Evolutionary conservation across 1,284 basidiomycete species (phyloP).

Genomic region (Neolentinus lepideus): DNA sequence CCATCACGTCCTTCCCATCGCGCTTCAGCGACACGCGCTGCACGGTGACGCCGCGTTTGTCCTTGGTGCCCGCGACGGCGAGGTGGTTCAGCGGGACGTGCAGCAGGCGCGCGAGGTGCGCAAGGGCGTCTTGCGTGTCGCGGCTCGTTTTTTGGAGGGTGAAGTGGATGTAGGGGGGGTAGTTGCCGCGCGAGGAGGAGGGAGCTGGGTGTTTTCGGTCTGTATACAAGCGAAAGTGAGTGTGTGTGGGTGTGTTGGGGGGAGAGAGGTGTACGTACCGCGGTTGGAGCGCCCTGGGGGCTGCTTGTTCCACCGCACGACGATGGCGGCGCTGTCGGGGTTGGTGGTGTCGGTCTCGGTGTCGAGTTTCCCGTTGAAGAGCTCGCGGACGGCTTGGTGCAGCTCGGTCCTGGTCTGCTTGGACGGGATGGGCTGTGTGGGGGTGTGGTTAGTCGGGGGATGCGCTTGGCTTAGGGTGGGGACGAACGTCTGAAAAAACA

Average conservation of each 20-base stretch:
- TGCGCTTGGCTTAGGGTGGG: constrained; percentile 8
- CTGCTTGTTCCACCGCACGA: constrained; percentile 64
- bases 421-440: constrained; percentile 64
- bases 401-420: constrained; percentile 80
- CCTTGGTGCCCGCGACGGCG: constrained; percentile 93
- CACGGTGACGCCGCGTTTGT: constrained; percentile 94
- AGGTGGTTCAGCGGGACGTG: constrained; percentile 76
- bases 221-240: constrained; percentile 7
- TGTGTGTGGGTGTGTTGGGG: constrained; percentile 4
- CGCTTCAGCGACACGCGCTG: constrained; percentile 87
- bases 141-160: constrained; percentile 97
- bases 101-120: constrained; percentile 71
- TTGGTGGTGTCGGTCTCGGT: constrained; percentile 64
- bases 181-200: constrained; percentile 40
- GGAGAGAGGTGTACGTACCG: constrained; percentile 17
- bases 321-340: constrained; percentile 56
- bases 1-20: constrained; percentile 72
- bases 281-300: constrained; percentile 33
- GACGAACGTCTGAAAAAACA: constrained; percentile 73
- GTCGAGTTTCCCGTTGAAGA: constrained; percentile 81
- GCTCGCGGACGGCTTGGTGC: constrained; percentile 75
- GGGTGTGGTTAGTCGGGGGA: constrained; percentile 10
- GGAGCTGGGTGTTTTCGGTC: constrained; percentile 14
- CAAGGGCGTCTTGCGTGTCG: constrained; percentile 93
- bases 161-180: constrained; percentile 91